Base-by-base conservation (phyloP, 768 basidiomycete species). In the Exidia glandulosa region DNA sequence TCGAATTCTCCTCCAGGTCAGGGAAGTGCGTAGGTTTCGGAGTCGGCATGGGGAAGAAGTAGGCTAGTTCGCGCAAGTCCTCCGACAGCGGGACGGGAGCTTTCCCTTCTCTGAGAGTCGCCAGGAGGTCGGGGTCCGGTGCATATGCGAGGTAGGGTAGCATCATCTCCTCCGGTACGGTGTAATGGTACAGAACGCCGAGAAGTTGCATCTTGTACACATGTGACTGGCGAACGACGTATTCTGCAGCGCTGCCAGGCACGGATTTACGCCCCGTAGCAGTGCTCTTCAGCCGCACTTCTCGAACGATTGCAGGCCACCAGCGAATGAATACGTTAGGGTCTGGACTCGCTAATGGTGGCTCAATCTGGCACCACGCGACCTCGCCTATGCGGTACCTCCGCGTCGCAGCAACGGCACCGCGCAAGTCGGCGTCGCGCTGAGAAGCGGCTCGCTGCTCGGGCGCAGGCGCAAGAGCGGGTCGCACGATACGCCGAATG, bases 101-200 rank as follows among this genome's bases (percentile, higher is more conserved):
- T 29, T n/a, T 9, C 36, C 27, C 4, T 19, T 31, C 30, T 27
- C 14, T 54, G 1, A 89, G 74, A 29, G 76, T 74, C 2, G 71
- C 65, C 16, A 88, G 75, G 34, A 89, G 75, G 1, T 76, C 76
- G 4, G 76, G 69, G 1, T 81, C 70, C 6, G 83, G 83, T 3
- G 77, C 72, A 62, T 88, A 79, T 2, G 86, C 84, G 66, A 86
- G 86, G 66, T 91, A 91, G 30, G 90, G 90, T 3, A 92, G 75
- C 3, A 90, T 79, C 58, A 78, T 75, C 16, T 77, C 73, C 62
- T 86, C 88, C 5, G 75, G 72, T 34, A 84, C 71, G 61, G 75
- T 68, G 58, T 77, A 75, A 9, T 77, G 72, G 59, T 76, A 76
- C 2, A 77, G 74, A 33, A 86, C 75, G 30, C 78, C 85, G 23